Evolutionary conservation across 768 basidiomycete species (phyloP).

Genomic region (Collybia nuda): DNA sequence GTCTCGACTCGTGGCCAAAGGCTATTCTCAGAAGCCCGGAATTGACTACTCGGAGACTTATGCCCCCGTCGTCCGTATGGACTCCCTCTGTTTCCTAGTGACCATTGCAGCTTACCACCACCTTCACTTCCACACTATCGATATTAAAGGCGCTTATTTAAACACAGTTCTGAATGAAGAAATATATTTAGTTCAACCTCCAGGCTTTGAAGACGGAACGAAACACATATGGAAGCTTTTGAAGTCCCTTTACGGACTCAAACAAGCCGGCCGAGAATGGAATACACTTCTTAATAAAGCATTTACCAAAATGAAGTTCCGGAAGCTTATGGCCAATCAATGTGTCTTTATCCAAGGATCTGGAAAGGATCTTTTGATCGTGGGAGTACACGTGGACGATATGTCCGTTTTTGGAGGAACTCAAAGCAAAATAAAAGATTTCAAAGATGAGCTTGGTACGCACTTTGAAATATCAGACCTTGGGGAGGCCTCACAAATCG

Average conservation of each 20-base stretch:
- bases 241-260: conserved; percentile 37
- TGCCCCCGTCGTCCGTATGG: conserved; percentile 32
- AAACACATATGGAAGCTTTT: conserved; percentile 20
- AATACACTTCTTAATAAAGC: conserved; percentile 20
- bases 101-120: conserved; percentile 31
- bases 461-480: no score
- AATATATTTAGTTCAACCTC: conserved; percentile 39
- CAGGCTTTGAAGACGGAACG: conserved; percentile 25
- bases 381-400: conserved; percentile 33
- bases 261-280: conserved; percentile 27
- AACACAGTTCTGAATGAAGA: conserved; percentile 26
- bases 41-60: conserved; percentile 11
- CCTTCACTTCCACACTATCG: conserved; percentile 36
- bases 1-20: neutral
- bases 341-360: conserved; percentile 18
- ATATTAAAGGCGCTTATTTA: conserved; percentile 27
- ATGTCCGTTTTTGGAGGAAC: conserved; percentile 24
- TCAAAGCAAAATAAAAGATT: no score
- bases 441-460: no score
- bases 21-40: neutral
- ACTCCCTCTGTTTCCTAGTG: conserved; percentile 27
- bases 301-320: conserved; percentile 15
- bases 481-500: no score
- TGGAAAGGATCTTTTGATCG: conserved; percentile 10
- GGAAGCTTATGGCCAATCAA: conserved; percentile 13